A percentile compares a stretch with the other conserved stretches of the same genome.
These are phyloP conservation scores for Debaryomyces fabryi DNA, from an alignment of 1,139 yeast species.

Conservation along the genomic window DNA sequence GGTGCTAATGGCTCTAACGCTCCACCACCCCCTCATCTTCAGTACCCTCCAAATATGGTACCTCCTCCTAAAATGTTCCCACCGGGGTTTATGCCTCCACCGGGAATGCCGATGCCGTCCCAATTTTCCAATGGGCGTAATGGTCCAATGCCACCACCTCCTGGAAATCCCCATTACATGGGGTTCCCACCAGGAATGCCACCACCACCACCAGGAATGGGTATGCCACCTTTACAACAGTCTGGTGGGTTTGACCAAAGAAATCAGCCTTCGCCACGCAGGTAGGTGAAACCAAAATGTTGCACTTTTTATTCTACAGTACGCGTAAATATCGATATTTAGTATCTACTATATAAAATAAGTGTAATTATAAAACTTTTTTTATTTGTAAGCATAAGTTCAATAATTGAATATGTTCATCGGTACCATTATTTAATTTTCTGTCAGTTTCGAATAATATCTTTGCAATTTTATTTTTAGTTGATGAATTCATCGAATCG, in stretches of 20 bases:
- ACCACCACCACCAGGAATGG: constrained; percentile 16
- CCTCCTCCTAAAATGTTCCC: constrained; percentile 39
- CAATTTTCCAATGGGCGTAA: constrained; percentile 23
- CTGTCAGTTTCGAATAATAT: constrained; percentile 76
- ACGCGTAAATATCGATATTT: background rate
- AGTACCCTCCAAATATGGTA: constrained; percentile 14
- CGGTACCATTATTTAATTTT: constrained; percentile 80
- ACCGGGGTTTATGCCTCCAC: constrained; percentile 32
- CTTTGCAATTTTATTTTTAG: constrained; percentile 67
- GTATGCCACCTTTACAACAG: constrained; percentile 7
- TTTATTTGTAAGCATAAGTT: constrained; percentile 67
- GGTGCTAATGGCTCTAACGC: constrained; percentile 7
- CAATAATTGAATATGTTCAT: constrained; percentile 83
- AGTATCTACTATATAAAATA: background rate
- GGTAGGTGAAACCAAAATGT: background rate
- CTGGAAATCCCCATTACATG: constrained; percentile 22
- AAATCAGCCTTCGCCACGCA: background rate
- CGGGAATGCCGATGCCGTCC: constrained; percentile 30
- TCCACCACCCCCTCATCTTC: constrained; percentile 21
- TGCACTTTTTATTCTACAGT: background rate
- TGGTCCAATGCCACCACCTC: constrained; percentile 24
- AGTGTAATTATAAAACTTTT: constrained; percentile 29
- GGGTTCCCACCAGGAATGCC: constrained; percentile 31
- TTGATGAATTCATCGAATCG: constrained; percentile 52
- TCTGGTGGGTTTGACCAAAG: constrained; percentile 4